phyloP scores from a whole-genome alignment of 768 basidiomycete species.

The Xerocomus brunneocitrinus region DNA sequence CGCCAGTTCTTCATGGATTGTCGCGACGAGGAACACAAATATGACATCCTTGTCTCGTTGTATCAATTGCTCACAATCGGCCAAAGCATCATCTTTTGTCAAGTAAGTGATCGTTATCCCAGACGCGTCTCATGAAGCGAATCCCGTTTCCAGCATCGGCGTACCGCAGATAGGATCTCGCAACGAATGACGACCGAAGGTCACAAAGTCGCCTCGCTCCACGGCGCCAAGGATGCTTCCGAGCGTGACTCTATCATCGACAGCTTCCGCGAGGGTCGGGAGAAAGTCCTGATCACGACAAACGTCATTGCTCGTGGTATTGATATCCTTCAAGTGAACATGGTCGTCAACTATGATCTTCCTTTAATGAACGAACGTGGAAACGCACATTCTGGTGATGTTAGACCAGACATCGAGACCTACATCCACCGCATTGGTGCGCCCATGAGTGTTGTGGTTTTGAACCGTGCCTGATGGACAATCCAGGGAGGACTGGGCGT shows the following conservation, averaged over 20 bases:
- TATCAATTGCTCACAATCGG: slow-evolving; percentile 92
- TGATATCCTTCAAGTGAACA: slow-evolving; percentile 98
- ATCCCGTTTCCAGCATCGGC: slow-evolving; percentile 56
- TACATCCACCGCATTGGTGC: slow-evolving; percentile 96
- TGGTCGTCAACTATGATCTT: slow-evolving; percentile 99
- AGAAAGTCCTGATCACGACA: slow-evolving; percentile 97
- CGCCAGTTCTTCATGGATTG: slow-evolving; percentile 99
- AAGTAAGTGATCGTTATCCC: slow-evolving; percentile 45
- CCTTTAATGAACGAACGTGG: slow-evolving; percentile 76
- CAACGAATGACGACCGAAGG: slow-evolving; percentile 88
- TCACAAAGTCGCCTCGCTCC: slow-evolving; percentile 93
- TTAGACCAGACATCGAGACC: slow-evolving; percentile 85
- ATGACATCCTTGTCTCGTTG: slow-evolving; percentile 86
- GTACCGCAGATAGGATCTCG: slow-evolving; percentile 90
- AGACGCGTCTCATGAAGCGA: background rate
- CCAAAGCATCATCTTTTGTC: slow-evolving; percentile 98
- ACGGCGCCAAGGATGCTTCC: slow-evolving; percentile 85
- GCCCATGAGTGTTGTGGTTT: slow-evolving; percentile 24
- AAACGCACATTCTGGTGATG: slow-evolving; percentile 41
- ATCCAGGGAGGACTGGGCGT: slow-evolving; percentile 88
- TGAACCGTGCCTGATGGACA: background rate
- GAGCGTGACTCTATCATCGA: slow-evolving; percentile 94
- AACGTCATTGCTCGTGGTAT: slow-evolving; percentile 98
- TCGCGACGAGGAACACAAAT: slow-evolving; percentile 86
- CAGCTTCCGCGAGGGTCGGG: slow-evolving; percentile 90